Evolutionary conservation across 805 yeast genomes (phyloP), one percentile per base, ranked within the genome.

Genomic region (Candida insectalens): DNA sequence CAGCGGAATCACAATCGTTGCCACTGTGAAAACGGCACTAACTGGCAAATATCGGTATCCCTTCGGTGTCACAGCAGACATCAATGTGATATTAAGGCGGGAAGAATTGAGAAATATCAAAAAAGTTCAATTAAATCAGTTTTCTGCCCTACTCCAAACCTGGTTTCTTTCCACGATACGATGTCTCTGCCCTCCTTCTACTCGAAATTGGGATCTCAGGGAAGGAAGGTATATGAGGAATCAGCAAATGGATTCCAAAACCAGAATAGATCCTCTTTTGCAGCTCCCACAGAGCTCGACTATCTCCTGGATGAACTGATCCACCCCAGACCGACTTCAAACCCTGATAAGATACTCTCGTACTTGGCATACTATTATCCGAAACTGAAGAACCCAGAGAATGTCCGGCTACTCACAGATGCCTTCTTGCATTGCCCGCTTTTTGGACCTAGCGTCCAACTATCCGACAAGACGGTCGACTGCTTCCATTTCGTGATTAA

Each of bases 321-420:
- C 22, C 51, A 53, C 38, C 74, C 77, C 0, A 47, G 43, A 15
- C 41, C 55, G 2, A 46, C 54, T 6, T 45, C 49, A 12, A 43
- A 43, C 2, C 30, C 47, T 2, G 50, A 50, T 15, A 46, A 45
- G 35, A 44, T 63, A 4, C 42, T 70, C 13, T 69, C 76, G 1
- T 67, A 69, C 45, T 35, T 72, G 16, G 71, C 65, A 34, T 65
- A 71, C 44, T 71, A 71, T 43, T 49, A 69, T 34, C 77, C 78
- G 1, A 65, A 49, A 30, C 53, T 72, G 33, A 70, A 69, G 44
- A 59, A 62, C 33, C 66, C 62, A 40, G 58, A 57, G 36, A 72
- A 72, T 46, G 51, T 72, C 27, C 53, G 59, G 31, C 41, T 72
- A 1, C 48, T 72, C 14, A 51, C 73, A 10, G 55, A 63, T 21